Evolutionary conservation across 352 stramenopile species (phyloP), one percentile per base, ranked within the genome.

Genomic region (Phytopythium litorale): DNA sequence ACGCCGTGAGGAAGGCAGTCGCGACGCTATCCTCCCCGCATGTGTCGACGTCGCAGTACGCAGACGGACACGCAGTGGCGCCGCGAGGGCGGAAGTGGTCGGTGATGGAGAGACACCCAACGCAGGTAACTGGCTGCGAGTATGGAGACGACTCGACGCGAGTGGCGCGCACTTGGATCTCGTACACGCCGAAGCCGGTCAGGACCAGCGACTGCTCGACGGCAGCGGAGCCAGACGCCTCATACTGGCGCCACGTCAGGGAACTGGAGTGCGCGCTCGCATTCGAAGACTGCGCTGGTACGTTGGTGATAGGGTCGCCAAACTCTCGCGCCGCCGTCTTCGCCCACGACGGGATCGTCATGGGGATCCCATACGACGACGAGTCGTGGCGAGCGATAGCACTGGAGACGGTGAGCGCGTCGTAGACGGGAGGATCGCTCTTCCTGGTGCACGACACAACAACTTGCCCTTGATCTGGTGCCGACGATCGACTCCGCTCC

Each of bases 71-170:
- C 30, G 32, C 25, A 0, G 64, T 73, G 1, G 66, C 83, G 30
- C 56, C 60, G n/a, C 57, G 62, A 3, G 82, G 82, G 33, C 79
- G 79, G 60, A 72, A 73, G 1, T 81, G 61, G 54, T 91, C 82
- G 4, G 85, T 66, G 21, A 91, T 74, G 0, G 75, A 65, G 7
- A 91, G 57, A 46, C 82, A 91, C 5, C 78, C 82, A 30, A 43
- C 23, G 18, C 56, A 61, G 19, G 19, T 45, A 7, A 19, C 30
- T 1, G 42, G 32, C 35, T 57, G 51, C 13, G 30, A 18, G 32
- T 57, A 56, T 30, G 50, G 50, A 28, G 50, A 42, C 28, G 50
- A 42, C 25, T 38, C 28, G 25, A 33, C 33, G 23, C 56, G 21
- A 28, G 38, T 45, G 43, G 40, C 56, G 4, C 42, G 28, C 28